Conservation (phyloP, 257 asterid genomes). For the Cinchona pubescens region DNA sequence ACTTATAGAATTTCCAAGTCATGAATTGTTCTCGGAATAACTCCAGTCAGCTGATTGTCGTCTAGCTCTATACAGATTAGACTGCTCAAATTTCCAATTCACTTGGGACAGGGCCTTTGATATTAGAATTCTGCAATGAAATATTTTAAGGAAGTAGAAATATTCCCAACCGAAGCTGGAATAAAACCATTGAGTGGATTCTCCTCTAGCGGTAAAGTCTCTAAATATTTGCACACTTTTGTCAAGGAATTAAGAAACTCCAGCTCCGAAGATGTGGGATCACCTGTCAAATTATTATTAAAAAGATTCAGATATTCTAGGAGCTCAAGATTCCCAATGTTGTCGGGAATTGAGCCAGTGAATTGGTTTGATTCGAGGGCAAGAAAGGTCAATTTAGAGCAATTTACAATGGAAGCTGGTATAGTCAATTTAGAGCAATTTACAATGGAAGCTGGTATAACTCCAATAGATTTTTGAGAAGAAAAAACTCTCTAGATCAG, state of each 20-base stretch:
- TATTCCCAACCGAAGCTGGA: constrained; percentile 8
- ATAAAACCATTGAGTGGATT: constrained; percentile 3
- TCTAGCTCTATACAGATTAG: not conserved
- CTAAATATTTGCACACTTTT: not conserved
- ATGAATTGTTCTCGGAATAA: not conserved
- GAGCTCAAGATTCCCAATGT: not conserved
- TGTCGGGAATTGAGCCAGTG: too few relatives aligned
- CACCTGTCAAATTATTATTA: not conserved
- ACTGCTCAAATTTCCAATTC: not conserved
- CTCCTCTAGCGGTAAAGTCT: not conserved
- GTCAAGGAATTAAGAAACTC: too few relatives aligned
- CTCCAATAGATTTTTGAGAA: not conserved
- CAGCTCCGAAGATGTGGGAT: not conserved
- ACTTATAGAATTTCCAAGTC: not conserved
- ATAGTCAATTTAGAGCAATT: too few relatives aligned
- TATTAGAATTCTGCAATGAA: too few relatives aligned
- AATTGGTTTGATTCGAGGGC: not conserved
- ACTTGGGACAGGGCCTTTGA: not conserved
- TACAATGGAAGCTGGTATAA: not conserved
- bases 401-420: too few relatives aligned
- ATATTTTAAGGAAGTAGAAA: not conserved
- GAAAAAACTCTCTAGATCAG: not conserved
- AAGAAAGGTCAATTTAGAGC: not conserved
- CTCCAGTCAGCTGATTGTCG: too few relatives aligned
- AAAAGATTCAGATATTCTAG: not conserved